Evolutionary conservation across 306 rosid species (phyloP).

Genomic region (Ammopiptanthus mongolicus): DNA sequence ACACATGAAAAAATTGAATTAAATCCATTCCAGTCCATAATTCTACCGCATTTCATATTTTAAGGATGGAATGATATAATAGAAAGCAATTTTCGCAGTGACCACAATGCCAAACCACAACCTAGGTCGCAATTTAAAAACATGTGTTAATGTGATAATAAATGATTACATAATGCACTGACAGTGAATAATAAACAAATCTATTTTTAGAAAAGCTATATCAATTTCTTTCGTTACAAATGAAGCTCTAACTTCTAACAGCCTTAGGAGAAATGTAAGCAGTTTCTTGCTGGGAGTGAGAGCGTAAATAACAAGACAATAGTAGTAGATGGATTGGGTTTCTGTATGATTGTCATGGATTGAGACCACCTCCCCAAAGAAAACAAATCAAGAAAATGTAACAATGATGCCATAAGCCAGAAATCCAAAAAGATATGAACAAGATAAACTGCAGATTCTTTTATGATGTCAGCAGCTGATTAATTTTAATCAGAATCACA

Average conservation of each 20-base stretch:
- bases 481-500: conserved; percentile 67
- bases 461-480: background rate
- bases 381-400: background rate
- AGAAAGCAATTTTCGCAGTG: too few species aligned
- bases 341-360: background rate
- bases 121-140: background rate
- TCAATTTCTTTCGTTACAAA: background rate
- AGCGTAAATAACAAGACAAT: background rate
- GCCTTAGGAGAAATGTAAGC: background rate
- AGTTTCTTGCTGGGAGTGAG: background rate
- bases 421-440: conserved; percentile 20
- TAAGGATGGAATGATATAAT: too few species aligned
- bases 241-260: background rate
- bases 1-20: too few species aligned
- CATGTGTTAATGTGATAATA: background rate
- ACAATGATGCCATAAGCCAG: conserved; percentile 21
- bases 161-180: background rate
- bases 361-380: background rate
- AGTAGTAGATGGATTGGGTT: background rate
- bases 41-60: too few species aligned
- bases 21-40: too few species aligned
- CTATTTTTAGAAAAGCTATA: background rate
- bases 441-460: background rate
- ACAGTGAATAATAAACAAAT: background rate
- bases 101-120: too few species aligned